These are phyloP conservation scores for Coniochaeta hoffmannii DNA, from an alignment of 2,329 filamentous ascomycete species.

Conservation along the genomic window DNA sequence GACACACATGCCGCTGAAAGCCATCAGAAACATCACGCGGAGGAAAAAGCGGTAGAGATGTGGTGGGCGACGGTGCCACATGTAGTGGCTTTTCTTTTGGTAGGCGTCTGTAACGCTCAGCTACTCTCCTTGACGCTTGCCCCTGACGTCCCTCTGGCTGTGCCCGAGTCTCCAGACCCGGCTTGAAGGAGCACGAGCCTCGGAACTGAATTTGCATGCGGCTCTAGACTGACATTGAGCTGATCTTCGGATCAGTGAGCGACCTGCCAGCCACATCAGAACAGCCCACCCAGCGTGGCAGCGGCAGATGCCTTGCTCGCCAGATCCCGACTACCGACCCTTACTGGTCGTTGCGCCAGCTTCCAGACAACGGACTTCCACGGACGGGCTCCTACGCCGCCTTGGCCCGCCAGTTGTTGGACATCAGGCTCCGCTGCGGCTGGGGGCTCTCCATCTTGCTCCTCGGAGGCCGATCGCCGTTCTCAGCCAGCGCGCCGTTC, in stretches of 20 bases:
- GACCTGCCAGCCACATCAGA: background rate
- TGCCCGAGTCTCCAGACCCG: too few relatives aligned
- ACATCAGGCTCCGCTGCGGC: slow-evolving; percentile 1
- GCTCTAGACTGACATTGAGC: background rate
- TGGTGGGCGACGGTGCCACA: too few relatives aligned
- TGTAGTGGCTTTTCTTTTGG: too few relatives aligned
- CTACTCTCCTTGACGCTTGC: too few relatives aligned
- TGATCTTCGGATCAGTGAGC: background rate
- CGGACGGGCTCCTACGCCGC: background rate
- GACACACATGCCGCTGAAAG: too few relatives aligned
- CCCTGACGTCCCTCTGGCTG: too few relatives aligned
- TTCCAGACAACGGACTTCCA: background rate
- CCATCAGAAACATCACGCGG: too few relatives aligned
- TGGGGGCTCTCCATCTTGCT: background rate
- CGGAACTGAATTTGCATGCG: too few relatives aligned
- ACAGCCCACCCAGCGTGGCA: background rate
- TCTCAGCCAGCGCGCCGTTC: background rate
- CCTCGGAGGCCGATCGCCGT: background rate
- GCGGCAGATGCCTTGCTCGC: background rate
- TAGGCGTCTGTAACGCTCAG: too few relatives aligned
- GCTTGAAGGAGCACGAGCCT: too few relatives aligned
- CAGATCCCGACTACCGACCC: background rate
- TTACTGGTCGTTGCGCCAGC: background rate
- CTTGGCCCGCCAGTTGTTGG: slow-evolving; percentile 3
- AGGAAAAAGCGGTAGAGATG: too few relatives aligned